phyloP scores from a whole-genome alignment of 768 basidiomycete genomes.

The Russula foetens region DNA sequence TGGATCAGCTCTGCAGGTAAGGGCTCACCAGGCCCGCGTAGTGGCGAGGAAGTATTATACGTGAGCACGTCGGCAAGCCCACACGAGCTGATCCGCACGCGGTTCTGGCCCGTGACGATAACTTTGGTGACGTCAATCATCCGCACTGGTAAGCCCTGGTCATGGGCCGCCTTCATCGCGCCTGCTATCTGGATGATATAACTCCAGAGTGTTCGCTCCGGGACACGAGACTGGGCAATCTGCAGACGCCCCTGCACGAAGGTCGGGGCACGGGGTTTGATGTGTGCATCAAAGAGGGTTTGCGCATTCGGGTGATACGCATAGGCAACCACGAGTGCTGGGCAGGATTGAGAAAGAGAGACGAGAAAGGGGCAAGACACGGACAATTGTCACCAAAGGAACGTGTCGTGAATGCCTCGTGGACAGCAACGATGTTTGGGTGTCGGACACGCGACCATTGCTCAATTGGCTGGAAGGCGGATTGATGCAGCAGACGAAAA shows the following conservation, averaged over 20 bases:
- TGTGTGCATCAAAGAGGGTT: slow-evolving; percentile 73
- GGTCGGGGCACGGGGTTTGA: slow-evolving; percentile 45
- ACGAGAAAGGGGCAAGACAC: slow-evolving; percentile 27
- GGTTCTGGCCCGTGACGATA: slow-evolving; percentile 81
- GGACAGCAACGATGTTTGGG: slow-evolving; percentile 74
- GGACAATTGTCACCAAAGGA: slow-evolving; percentile 88
- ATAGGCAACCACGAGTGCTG: slow-evolving; percentile 88
- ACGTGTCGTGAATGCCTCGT: slow-evolving; percentile 92
- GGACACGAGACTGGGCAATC: slow-evolving; percentile 35
- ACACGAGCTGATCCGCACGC: slow-evolving; percentile 80
- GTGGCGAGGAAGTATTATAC: slow-evolving; percentile 42
- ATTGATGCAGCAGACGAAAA: slow-evolving; percentile 73
- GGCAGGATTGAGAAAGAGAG: slow-evolving; percentile 1
- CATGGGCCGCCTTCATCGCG: slow-evolving; percentile 82
- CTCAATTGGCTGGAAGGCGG: slow-evolving; percentile 77
- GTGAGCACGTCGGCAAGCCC: slow-evolving; percentile 81
- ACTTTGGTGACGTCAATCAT: slow-evolving; percentile 85
- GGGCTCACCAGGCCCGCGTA: not conserved
- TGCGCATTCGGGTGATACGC: slow-evolving; percentile 79
- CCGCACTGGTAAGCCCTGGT: slow-evolving; percentile 68
- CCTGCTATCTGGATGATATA: slow-evolving; percentile 86
- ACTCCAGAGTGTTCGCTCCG: slow-evolving; percentile 85
- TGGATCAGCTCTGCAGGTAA: slow-evolving; percentile 47
- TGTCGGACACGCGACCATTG: slow-evolving; percentile 80
- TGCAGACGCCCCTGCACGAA: slow-evolving; percentile 31